Conservation (phyloP, 306 rosid genomes). For the Vigna angularis region DNA sequence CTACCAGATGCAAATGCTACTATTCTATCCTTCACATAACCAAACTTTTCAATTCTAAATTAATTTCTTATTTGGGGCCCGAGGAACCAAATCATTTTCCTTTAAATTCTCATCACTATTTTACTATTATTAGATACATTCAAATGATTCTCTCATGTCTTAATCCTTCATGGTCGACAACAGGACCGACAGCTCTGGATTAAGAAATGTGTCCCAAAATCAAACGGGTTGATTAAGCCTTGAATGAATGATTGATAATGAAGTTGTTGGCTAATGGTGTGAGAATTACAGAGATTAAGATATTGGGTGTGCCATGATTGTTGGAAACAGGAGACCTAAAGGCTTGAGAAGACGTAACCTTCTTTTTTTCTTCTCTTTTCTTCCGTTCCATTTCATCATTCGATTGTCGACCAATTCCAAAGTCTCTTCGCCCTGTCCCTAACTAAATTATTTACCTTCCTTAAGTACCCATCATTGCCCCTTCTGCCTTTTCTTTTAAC, state of each 20-base stretch:
- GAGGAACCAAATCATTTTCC: conserved; percentile 50
- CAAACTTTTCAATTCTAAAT: conserved; percentile 11
- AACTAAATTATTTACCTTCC: neutral
- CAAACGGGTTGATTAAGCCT: conserved; percentile 3
- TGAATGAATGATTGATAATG: neutral
- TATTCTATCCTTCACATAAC: conserved; percentile 4
- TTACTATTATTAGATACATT: conserved; percentile 38
- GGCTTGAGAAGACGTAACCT: conserved; percentile 37
- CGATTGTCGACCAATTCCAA: conserved; percentile 26
- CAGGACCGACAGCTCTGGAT: neutral
- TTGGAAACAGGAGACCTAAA: conserved; percentile 2
- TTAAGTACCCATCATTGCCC: too few relatives aligned
- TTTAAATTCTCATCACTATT: conserved; percentile 38
- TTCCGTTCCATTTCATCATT: conserved; percentile 15
- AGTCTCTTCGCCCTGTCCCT: conserved; percentile 35
- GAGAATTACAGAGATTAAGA: conserved; percentile 9
- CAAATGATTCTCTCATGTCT: conserved; percentile 16
- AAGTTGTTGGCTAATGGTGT: too few relatives aligned
- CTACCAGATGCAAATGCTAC: neutral
- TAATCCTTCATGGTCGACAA: conserved; percentile 1
- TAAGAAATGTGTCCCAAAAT: conserved; percentile 6
- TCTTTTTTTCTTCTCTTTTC: neutral
- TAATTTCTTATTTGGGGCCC: conserved; percentile 67
- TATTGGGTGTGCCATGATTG: conserved; percentile 17
- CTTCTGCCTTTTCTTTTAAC: too few relatives aligned